Percentiles rank a stretch among this genome's conserved stretches.
phyloP scores from a whole-genome alignment of 2,329 filamentous ascomycete species.

The Cordyceps tenuipes region DNA sequence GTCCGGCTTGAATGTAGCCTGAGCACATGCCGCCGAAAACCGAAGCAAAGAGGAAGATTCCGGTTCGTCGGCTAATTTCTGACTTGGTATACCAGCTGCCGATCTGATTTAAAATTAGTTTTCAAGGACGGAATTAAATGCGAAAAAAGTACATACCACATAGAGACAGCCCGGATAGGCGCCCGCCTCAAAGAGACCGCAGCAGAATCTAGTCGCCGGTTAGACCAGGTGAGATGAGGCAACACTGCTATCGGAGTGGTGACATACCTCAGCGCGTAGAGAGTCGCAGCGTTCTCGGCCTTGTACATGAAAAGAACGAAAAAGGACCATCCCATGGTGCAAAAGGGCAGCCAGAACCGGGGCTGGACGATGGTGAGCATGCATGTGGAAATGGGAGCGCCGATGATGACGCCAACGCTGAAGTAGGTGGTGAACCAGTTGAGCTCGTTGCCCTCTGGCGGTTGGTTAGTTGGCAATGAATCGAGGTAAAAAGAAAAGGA shows the following conservation, averaged over 20 bases:
- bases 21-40: constrained; percentile 36
- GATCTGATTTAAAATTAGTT: constrained; percentile 20
- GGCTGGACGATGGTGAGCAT: constrained; percentile 36
- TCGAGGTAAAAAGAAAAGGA: not conserved
- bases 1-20: constrained; percentile 26
- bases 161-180: constrained; percentile 48
- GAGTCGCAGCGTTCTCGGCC: constrained; percentile 26
- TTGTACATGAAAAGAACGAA: constrained; percentile 33
- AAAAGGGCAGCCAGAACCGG: constrained; percentile 33
- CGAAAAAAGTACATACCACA: constrained; percentile 19
- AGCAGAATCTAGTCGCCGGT: constrained; percentile 34
- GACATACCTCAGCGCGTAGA: constrained; percentile 31
- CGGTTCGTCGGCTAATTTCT: constrained; percentile 49
- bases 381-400: constrained; percentile 34
- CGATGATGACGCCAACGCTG: constrained; percentile 38
- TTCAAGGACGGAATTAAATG: not conserved
- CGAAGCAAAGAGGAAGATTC: constrained; percentile 49
- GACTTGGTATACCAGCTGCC: constrained; percentile 52
- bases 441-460: constrained; percentile 26
- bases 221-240: not conserved
- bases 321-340: constrained; percentile 28
- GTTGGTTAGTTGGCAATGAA: not conserved
- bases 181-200: constrained; percentile 46
- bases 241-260: not conserved
- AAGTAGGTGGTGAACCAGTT: constrained; percentile 40